A percentile compares a stretch with the other conserved stretches of the same genome.
Evolutionary conservation across 78 protist genomes (phyloP).

Genomic region (Thecamonas trahens): DNA sequence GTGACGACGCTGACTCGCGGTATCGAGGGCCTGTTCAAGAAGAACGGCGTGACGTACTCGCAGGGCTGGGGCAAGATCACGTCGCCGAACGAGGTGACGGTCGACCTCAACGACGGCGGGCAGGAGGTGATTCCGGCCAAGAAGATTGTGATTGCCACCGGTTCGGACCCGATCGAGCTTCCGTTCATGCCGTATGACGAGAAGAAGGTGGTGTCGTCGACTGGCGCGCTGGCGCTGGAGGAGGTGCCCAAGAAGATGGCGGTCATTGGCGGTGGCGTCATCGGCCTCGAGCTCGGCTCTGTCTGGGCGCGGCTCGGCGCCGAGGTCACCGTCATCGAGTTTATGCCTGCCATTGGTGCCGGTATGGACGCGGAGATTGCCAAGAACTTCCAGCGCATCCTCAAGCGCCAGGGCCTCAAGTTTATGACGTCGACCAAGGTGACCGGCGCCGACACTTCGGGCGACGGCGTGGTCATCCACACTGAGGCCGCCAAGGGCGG

Average conservation of each 20-base stretch:
- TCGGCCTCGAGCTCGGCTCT: slow-evolving; percentile 97
- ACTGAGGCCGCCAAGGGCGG: slow-evolving; percentile 61
- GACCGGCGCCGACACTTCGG: slow-evolving; percentile 5
- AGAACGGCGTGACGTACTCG: slow-evolving; percentile 71
- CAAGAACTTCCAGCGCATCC: slow-evolving; percentile 51
- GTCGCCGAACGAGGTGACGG: slow-evolving; percentile 47
- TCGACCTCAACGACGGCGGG: slow-evolving; percentile 52
- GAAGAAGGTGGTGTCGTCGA: slow-evolving; percentile 78
- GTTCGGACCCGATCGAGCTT: slow-evolving; percentile 68
- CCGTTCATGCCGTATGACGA: slow-evolving; percentile 54
- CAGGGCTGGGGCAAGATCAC: slow-evolving; percentile 76
- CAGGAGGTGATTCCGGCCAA: slow-evolving; percentile 50
- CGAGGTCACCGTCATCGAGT: slow-evolving; percentile 97
- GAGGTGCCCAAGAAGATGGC: slow-evolving; percentile 88
- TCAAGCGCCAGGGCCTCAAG: slow-evolving; percentile 79
- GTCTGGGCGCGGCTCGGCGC: slow-evolving; percentile 98
- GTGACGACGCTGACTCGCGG: slow-evolving; percentile 76
- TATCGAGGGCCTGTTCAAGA: slow-evolving; percentile 93
- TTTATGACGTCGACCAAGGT: slow-evolving; percentile 83
- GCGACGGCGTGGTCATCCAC: slow-evolving; percentile 34
- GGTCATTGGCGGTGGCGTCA: slow-evolving; percentile 98
- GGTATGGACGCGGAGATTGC: slow-evolving; percentile 75
- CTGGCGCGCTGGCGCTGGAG: slow-evolving; percentile 89
- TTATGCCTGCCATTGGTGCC: slow-evolving; percentile 67
- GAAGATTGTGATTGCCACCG: slow-evolving; percentile 92